phyloP scores from a whole-genome alignment of 2,329 filamentous ascomycete genomes.

The Aureobasidium sp. region DNA sequence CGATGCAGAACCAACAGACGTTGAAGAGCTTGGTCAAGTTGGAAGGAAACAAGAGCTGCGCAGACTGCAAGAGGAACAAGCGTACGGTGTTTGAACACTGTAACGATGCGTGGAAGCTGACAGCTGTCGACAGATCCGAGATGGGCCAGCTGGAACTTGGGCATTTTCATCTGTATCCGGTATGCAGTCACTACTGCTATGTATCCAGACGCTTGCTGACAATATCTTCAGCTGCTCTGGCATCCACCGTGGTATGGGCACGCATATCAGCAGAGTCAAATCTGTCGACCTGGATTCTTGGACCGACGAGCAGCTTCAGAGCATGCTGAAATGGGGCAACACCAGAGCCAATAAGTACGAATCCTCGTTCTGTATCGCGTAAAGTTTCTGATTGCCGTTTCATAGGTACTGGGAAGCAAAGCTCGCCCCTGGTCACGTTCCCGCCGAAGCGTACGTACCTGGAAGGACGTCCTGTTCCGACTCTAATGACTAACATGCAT shows the following conservation, averaged over 20 bases:
- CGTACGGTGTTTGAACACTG: slow-evolving; percentile 49
- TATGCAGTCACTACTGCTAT: slow-evolving; percentile 18
- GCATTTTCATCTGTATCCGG: slow-evolving; percentile 94
- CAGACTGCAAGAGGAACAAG: slow-evolving; percentile 98
- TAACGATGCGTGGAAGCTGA: slow-evolving; percentile 20
- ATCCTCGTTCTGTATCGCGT: background rate
- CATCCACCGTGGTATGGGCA: slow-evolving; percentile 97
- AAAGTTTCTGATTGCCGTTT: background rate
- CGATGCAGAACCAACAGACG: slow-evolving; percentile 85
- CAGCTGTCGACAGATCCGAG: slow-evolving; percentile 61
- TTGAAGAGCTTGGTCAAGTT: slow-evolving; percentile 94
- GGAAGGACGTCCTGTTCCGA: background rate
- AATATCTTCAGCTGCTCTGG: slow-evolving; percentile 81
- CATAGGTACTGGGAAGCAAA: slow-evolving; percentile 84
- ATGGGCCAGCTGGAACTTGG: slow-evolving; percentile 99
- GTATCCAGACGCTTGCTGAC: background rate
- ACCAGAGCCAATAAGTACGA: slow-evolving; percentile 81
- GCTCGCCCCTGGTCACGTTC: slow-evolving; percentile 79
- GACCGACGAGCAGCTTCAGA: slow-evolving; percentile 96
- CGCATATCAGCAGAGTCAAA: slow-evolving; percentile 96
- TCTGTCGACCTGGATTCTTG: slow-evolving; percentile 96
- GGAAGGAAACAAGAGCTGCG: slow-evolving; percentile 91
- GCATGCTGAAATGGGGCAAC: slow-evolving; percentile 92
- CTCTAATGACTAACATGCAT: background rate
- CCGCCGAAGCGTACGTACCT: slow-evolving; percentile 64